Conservation (phyloP, 202 grass and related monocot genomes). For the Bolboschoenoplectus hybrid region DNA sequence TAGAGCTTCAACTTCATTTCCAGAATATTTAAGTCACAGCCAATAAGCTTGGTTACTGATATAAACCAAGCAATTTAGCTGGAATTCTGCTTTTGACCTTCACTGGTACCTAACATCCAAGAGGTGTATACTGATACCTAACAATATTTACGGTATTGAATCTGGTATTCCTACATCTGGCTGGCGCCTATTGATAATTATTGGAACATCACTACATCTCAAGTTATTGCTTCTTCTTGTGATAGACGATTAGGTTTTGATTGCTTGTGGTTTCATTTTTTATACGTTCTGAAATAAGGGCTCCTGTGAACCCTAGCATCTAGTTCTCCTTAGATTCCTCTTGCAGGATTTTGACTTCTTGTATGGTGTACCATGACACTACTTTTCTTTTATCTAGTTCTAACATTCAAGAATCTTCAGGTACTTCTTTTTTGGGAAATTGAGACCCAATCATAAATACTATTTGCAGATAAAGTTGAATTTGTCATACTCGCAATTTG, state of each 20-base stretch:
- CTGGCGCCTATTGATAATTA: neutral
- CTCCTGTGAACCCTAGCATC: neutral
- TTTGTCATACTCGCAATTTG: slow-evolving; percentile 3
- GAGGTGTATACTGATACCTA: neutral
- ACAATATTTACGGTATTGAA: neutral
- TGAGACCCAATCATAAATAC: neutral
- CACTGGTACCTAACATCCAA: neutral
- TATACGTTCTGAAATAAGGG: slow-evolving; percentile 4
- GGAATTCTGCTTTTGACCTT: neutral
- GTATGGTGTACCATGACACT: neutral
- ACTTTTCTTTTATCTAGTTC: slow-evolving; percentile 23
- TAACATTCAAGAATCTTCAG: slow-evolving; percentile 14
- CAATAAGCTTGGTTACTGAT: slow-evolving; percentile 12
- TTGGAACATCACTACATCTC: slow-evolving; percentile 11
- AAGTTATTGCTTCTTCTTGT: neutral
- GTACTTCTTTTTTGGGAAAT: neutral
- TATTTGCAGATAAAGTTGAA: too few species aligned
- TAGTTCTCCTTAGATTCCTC: neutral
- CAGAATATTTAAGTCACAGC: neutral
- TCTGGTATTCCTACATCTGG: slow-evolving; percentile 1
- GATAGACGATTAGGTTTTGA: neutral
- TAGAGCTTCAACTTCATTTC: neutral
- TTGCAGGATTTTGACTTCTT: slow-evolving; percentile 5
- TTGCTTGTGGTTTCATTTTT: neutral
- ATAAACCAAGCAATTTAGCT: slow-evolving; percentile 5